Percentiles rank a stretch among this genome's conserved stretches.
Evolutionary conservation across 768 basidiomycete species (phyloP).

Genomic region (Crassisporium funariophilum): DNA sequence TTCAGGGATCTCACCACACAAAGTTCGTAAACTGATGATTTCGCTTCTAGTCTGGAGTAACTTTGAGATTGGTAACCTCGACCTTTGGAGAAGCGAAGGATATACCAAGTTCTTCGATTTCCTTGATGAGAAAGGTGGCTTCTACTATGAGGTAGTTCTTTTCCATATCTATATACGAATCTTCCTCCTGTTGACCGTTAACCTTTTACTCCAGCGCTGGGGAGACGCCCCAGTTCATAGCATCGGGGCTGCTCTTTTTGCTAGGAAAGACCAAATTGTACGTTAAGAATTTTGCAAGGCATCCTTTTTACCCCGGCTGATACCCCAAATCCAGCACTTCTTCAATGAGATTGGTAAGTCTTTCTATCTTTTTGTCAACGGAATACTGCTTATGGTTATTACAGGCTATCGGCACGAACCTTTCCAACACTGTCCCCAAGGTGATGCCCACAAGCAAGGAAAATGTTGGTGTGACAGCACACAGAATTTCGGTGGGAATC

Average conservation of each 20-base stretch:
- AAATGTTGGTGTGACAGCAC: constrained; percentile 84
- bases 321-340: constrained; percentile 57
- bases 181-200: background rate
- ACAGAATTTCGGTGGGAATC: constrained; percentile 69
- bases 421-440: constrained; percentile 90
- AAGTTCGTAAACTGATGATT: background rate
- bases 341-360: constrained; percentile 82
- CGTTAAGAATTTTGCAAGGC: constrained; percentile 9
- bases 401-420: constrained; percentile 82
- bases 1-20: constrained; percentile 1
- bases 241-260: constrained; percentile 89
- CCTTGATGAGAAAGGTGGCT: constrained; percentile 79
- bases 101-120: constrained; percentile 85
- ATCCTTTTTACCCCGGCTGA: constrained; percentile 1
- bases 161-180: background rate
- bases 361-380: background rate
- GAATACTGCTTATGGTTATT: background rate
- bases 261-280: constrained; percentile 80
- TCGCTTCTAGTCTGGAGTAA: constrained; percentile 78
- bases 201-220: constrained; percentile 61
- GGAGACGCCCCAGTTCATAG: constrained; percentile 92
- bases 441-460: constrained; percentile 70
- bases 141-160: constrained; percentile 76
- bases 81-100: constrained; percentile 82
- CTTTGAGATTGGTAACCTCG: constrained; percentile 87